Conservation (phyloP, 2,329 filamentous ascomycete species). For the Clonostachys byssicola region DNA sequence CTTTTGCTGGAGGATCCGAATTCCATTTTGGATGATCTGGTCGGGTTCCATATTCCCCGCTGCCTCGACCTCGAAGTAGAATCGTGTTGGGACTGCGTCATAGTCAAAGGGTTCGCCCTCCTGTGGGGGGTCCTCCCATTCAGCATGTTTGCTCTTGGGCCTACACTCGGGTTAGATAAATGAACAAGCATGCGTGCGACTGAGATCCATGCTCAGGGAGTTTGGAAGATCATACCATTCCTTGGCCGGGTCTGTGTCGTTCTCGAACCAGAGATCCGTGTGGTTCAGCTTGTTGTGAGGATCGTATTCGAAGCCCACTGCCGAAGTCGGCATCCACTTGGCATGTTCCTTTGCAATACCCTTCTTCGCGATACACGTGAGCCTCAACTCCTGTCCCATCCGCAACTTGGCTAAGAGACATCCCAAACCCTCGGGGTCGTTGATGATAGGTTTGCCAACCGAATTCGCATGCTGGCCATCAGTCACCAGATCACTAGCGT, state of each 20-base stretch:
- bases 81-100: conserved; percentile 76
- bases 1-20: conserved; percentile 86
- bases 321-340: conserved; percentile 92
- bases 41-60: conserved; percentile 87
- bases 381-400: conserved; percentile 82
- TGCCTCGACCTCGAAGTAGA: conserved; percentile 93
- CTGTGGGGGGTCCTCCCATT: conserved; percentile 73
- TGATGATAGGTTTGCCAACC: conserved; percentile 79
- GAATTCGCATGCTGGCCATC: conserved; percentile 67
- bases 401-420: conserved; percentile 87
- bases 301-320: conserved; percentile 96
- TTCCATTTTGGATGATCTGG: conserved; percentile 81
- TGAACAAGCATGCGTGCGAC: background rate
- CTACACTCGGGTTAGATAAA: conserved; percentile 28
- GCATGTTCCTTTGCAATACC: conserved; percentile 98
- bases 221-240: conserved; percentile 67
- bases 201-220: background rate
- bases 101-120: conserved; percentile 89
- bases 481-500: conserved; percentile 82
- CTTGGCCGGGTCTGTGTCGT: conserved; percentile 61
- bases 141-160: conserved; percentile 78
- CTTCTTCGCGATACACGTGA: conserved; percentile 94
- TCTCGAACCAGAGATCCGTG: conserved; percentile 91
- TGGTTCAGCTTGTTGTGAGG: conserved; percentile 94
- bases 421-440: conserved; percentile 76